These are phyloP conservation scores for Lichtheimia hyalospora DNA, from an alignment of 371 early-diverging fungal genomes.

Conservation along the genomic window DNA sequence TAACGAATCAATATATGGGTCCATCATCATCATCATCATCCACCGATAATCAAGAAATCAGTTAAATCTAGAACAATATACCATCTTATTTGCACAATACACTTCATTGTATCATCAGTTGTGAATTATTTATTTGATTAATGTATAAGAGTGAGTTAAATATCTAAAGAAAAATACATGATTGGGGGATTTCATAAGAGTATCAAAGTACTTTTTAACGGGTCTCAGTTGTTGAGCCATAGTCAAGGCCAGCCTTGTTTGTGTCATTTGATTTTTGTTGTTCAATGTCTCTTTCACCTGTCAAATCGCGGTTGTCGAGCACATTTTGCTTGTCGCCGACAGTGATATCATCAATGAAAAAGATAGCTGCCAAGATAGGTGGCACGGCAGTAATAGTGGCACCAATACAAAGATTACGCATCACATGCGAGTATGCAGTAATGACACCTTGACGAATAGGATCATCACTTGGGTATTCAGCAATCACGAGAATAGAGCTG, in stretches of 20 bases:
- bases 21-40: conserved; percentile 6
- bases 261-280: neutral
- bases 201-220: no score
- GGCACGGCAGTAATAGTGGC: conserved; percentile 14
- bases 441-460: conserved; percentile 24
- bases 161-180: no score
- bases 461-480: conserved; percentile 16
- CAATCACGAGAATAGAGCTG: conserved; percentile 15
- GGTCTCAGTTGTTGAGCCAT: no score
- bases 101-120: no score
- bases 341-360: conserved; percentile 14
- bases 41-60: no score
- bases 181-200: no score
- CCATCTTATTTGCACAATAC: no score
- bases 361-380: conserved; percentile 15
- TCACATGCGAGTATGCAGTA: conserved; percentile 30
- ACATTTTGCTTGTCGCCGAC: conserved; percentile 16
- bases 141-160: no score
- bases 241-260: no score
- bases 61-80: no score
- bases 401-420: conserved; percentile 28
- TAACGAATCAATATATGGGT: conserved; percentile 53
- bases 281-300: conserved; percentile 12
- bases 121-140: no score
- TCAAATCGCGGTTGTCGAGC: conserved; percentile 18